phyloP scores from a whole-genome alignment of 495 filamentous ascomycete species.

The Aeminium ludgeri region DNA sequence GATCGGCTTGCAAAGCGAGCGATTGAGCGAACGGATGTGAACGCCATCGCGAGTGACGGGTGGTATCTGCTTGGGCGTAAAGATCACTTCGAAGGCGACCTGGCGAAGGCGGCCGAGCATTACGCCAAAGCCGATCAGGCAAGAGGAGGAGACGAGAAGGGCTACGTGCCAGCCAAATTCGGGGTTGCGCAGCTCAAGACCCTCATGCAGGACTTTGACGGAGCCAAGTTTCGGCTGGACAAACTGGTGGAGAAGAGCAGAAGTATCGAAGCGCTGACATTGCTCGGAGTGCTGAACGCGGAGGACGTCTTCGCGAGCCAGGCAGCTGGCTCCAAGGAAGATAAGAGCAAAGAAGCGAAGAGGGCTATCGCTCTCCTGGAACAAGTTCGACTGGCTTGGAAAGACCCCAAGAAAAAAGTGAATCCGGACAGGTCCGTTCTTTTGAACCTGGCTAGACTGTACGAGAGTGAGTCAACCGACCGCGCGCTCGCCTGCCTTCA shows the following conservation, averaged over 20 bases:
- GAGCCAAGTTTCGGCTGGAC: conserved; percentile 83
- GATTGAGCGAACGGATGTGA: conserved; percentile 87
- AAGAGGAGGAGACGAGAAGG: conserved; percentile 69
- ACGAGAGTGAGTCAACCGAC: conserved; percentile 69
- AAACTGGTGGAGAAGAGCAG: conserved; percentile 50
- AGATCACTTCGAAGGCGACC: conserved; percentile 57
- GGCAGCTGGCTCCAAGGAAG: conserved; percentile 56
- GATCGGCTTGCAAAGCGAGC: conserved; percentile 80
- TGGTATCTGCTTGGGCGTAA: conserved; percentile 89
- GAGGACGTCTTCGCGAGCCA: conserved; percentile 81
- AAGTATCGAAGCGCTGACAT: conserved; percentile 75
- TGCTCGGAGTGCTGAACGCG: conserved; percentile 77
- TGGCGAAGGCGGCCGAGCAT: conserved; percentile 54
- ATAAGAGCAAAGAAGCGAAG: conserved; percentile 64
- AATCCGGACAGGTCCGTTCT: conserved; percentile 72
- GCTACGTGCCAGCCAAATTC: conserved; percentile 84
- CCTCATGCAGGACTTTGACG: conserved; percentile 64
- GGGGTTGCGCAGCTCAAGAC: conserved; percentile 78
- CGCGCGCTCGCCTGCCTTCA: conserved; percentile 80
- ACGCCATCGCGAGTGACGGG: conserved; percentile 85
- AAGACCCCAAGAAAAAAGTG: conserved; percentile 67
- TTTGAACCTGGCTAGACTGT: conserved; percentile 77
- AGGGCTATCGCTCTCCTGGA: conserved; percentile 74
- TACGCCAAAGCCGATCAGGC: conserved; percentile 81
- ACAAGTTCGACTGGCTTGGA: conserved; percentile 74